phyloP scores from a whole-genome alignment of 192 early-diverging fungal species.

The Mortierella claussenii region DNA sequence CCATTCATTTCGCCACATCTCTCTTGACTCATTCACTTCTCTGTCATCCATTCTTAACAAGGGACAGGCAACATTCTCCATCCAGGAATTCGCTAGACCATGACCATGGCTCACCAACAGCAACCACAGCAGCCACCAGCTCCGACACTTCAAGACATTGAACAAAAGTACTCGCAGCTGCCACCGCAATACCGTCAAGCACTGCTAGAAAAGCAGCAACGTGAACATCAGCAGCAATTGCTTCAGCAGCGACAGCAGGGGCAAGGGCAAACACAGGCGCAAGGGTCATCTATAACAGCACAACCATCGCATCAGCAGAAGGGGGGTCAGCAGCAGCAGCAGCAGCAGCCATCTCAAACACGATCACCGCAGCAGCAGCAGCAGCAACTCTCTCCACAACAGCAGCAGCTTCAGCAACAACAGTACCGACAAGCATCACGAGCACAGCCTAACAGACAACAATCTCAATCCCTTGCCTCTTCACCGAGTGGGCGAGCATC shows the following conservation, averaged over 20 bases:
- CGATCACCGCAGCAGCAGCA: not conserved
- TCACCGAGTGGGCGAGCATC: too few relatives aligned
- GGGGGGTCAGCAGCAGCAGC: constrained; percentile 24
- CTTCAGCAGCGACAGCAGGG: constrained; percentile 16
- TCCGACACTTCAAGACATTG: constrained; percentile 31
- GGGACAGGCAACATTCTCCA: too few relatives aligned
- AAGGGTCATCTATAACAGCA: too few relatives aligned
- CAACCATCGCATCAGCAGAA: too few relatives aligned
- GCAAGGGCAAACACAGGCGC: not conserved
- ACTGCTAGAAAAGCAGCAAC: constrained; percentile 31
- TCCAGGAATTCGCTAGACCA: not conserved
- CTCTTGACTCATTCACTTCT: too few relatives aligned
- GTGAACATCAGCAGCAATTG: constrained; percentile 22
- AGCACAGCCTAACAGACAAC: not conserved
- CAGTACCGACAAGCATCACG: constrained; percentile 3
- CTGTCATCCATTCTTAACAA: too few relatives aligned
- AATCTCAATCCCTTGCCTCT: too few relatives aligned
- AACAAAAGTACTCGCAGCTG: constrained; percentile 29
- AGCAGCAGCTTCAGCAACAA: constrained; percentile 1
- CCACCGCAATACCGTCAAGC: constrained; percentile 51
- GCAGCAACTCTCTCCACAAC: constrained; percentile 9
- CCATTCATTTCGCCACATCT: too few relatives aligned
- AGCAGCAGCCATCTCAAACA: constrained; percentile 2
- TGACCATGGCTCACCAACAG: not conserved
- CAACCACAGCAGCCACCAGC: constrained; percentile 12